A percentile compares a stretch with the other conserved stretches of the same genome.
Evolutionary conservation across 495 filamentous ascomycete genomes (phyloP).

Genomic region (Aspergillus saccharolyticus): DNA sequence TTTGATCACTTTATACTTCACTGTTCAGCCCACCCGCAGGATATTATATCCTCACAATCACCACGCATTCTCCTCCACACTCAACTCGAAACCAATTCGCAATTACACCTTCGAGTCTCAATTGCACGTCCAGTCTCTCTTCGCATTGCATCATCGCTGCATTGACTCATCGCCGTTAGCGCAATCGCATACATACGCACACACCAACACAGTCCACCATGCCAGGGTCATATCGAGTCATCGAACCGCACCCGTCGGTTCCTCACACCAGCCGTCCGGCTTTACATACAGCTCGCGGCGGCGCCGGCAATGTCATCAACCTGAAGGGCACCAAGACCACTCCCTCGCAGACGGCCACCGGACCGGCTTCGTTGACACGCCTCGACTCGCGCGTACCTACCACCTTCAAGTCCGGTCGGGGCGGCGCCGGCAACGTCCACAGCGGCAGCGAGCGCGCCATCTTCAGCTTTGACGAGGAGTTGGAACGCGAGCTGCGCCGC

Average conservation of each 20-base stretch:
- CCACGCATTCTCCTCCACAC: constrained; percentile 8
- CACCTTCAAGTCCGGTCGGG: constrained; percentile 73
- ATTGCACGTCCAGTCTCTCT: constrained; percentile 21
- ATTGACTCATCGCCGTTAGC: constrained; percentile 1
- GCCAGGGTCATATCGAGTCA: constrained; percentile 55
- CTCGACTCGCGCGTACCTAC: constrained; percentile 36
- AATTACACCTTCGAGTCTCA: background rate
- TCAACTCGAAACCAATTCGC: background rate
- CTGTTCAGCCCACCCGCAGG: constrained; percentile 4
- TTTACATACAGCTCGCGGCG: constrained; percentile 77
- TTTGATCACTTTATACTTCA: background rate
- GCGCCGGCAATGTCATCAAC: constrained; percentile 73
- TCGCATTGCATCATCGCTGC: constrained; percentile 9
- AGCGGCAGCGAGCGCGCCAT: constrained; percentile 59
- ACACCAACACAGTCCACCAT: constrained; percentile 16
- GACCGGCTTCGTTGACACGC: constrained; percentile 47
- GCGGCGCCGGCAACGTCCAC: constrained; percentile 87
- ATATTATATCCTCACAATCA: background rate
- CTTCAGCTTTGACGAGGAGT: constrained; percentile 91
- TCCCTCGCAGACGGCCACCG: constrained; percentile 43
- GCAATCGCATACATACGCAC: constrained; percentile 16
- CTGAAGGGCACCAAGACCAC: constrained; percentile 63
- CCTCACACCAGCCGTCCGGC: constrained; percentile 52
- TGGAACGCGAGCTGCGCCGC: constrained; percentile 60
- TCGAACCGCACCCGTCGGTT: constrained; percentile 76